Conservation (phyloP, 352 stramenopile genomes). For the Globisporangium paroecandrum region DNA sequence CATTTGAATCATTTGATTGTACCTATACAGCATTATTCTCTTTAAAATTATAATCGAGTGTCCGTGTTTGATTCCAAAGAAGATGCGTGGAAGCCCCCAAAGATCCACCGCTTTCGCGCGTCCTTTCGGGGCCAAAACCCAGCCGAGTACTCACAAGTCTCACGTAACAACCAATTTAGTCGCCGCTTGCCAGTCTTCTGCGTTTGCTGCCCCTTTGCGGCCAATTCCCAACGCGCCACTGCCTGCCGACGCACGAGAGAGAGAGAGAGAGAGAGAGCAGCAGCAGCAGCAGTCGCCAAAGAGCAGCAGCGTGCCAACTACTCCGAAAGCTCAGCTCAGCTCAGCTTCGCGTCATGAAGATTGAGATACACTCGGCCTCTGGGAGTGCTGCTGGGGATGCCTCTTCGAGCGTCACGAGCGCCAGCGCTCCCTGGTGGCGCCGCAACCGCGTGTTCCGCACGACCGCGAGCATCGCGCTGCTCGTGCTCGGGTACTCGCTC, state of each 20-base stretch:
- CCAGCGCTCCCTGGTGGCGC: slow-evolving; percentile 1
- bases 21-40: neutral
- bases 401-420: neutral
- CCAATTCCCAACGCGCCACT: neutral
- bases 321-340: neutral
- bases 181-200: neutral
- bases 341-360: neutral
- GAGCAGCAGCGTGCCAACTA: neutral
- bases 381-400: neutral
- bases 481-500: slow-evolving; percentile 17
- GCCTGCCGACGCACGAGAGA: neutral
- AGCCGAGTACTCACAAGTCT: neutral
- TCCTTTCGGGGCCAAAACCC: neutral
- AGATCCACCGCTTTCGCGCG: neutral
- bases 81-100: neutral
- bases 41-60: neutral
- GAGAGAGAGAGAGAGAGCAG: neutral
- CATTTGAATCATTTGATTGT: too few relatives aligned
- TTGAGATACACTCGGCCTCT: neutral
- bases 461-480: slow-evolving; percentile 8
- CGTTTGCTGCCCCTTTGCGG: neutral
- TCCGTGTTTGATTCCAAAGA: neutral
- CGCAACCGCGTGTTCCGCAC: slow-evolving; percentile 11
- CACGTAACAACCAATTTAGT: neutral
- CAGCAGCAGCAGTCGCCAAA: neutral